Percentiles rank a stretch among this genome's conserved stretches.
phyloP scores from a whole-genome alignment of 148 eudicot species.

The Rhododendron henanense region DNA sequence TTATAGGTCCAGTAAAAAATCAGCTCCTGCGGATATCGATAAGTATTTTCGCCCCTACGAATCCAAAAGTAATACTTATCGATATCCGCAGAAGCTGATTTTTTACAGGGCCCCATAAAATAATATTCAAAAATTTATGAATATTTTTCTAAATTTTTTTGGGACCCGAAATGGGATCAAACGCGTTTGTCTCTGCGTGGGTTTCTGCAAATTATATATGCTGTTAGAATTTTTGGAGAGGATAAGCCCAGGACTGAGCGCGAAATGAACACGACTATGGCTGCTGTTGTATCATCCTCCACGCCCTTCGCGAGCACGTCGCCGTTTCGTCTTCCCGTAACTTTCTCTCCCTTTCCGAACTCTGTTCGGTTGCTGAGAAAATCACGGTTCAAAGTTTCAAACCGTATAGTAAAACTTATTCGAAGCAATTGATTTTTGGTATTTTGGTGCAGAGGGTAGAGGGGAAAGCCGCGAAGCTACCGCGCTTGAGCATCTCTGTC shows the following conservation, averaged over 20 bases:
- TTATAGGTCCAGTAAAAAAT: too few species aligned
- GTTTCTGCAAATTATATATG: too few species aligned
- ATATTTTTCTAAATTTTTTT: too few species aligned
- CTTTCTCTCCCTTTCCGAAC: neutral
- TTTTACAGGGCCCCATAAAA: too few species aligned
- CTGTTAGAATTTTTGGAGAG: too few species aligned
- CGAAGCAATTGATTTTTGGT: neutral
- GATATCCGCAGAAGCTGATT: too few species aligned
- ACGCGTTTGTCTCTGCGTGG: too few species aligned
- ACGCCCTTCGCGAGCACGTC: constrained; percentile 16
- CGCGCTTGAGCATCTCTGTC: constrained; percentile 20
- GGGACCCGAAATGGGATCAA: too few species aligned
- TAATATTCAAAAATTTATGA: too few species aligned
- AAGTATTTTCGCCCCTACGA: too few species aligned
- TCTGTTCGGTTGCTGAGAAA: neutral
- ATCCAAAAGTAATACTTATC: too few species aligned
- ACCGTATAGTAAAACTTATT: neutral
- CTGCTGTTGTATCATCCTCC: constrained; percentile 11
- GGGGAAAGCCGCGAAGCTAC: constrained; percentile 9
- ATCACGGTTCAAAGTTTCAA: neutral
- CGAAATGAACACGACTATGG: constrained; percentile 22
- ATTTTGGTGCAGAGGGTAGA: constrained; percentile 30
- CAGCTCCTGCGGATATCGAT: too few species aligned
- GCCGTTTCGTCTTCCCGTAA: constrained; percentile 13
- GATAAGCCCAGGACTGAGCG: neutral